Evolutionary conservation across 2,329 filamentous ascomycete genomes (phyloP).

Genomic region (Colletotrichum tamarilloi): DNA sequence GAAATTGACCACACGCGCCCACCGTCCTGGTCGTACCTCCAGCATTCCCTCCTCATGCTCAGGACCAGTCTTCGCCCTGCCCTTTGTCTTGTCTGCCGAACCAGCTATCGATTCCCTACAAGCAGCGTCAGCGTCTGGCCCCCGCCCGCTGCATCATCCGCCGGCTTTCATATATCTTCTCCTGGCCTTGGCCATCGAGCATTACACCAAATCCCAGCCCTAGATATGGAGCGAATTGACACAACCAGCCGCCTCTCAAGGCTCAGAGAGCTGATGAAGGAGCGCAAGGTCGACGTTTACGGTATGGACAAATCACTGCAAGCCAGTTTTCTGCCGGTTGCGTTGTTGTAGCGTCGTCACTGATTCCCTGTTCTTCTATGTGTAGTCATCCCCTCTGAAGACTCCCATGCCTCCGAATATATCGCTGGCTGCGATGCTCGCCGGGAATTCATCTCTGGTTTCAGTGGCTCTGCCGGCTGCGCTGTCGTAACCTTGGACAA

Average conservation of each 20-base stretch:
- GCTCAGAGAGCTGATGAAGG: constrained; percentile 87
- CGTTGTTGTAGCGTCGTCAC: constrained; percentile 40
- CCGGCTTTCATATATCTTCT: not conserved
- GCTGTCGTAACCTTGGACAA: constrained; percentile 88
- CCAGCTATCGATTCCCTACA: not conserved
- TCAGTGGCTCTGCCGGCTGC: constrained; percentile 93
- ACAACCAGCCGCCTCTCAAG: constrained; percentile 80
- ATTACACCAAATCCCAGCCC: constrained; percentile 25
- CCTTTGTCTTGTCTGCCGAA: not conserved
- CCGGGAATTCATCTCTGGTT: constrained; percentile 91
- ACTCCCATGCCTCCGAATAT: constrained; percentile 97
- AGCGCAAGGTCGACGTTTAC: constrained; percentile 90
- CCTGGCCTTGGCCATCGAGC: constrained; percentile 10
- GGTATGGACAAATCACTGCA: constrained; percentile 64
- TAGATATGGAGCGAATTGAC: constrained; percentile 80
- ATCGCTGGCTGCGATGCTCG: constrained; percentile 95
- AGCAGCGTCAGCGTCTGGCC: not conserved
- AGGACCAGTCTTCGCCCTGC: constrained; percentile 11
- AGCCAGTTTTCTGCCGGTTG: not conserved
- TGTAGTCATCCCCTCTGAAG: constrained; percentile 93
- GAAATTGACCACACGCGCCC: not conserved
- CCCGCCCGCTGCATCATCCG: not conserved
- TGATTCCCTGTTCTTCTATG: constrained; percentile 45
- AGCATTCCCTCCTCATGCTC: constrained; percentile 1
- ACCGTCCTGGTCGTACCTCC: not conserved